Conservation (phyloP, 2,329 filamentous ascomycete species). For the Cordyceps fumosorosea region DNA sequence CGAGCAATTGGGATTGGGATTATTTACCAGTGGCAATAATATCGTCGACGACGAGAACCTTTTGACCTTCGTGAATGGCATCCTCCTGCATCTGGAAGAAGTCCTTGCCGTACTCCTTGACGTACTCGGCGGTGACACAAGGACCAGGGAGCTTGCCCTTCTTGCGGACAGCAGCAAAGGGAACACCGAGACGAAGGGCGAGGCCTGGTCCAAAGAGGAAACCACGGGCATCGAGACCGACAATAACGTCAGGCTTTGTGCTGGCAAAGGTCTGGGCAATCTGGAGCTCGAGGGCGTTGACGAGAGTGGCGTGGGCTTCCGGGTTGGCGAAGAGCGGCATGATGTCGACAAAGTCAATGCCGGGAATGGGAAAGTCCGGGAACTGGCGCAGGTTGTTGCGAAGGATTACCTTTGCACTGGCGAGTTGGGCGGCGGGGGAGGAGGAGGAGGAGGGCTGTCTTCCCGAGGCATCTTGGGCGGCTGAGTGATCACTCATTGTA, state of each 20-base stretch:
- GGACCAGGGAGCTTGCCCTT: constrained; percentile 90
- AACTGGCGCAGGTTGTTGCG: constrained; percentile 72
- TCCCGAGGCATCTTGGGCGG: constrained; percentile 53
- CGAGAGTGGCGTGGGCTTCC: constrained; percentile 64
- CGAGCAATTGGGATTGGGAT: background rate
- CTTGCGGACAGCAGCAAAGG: constrained; percentile 92
- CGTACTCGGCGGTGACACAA: constrained; percentile 75
- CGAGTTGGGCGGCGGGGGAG: constrained; percentile 57
- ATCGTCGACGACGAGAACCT: constrained; percentile 90
- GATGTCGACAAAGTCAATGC: constrained; percentile 97
- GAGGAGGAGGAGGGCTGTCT: constrained; percentile 56
- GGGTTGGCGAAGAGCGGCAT: constrained; percentile 87
- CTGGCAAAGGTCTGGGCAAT: constrained; percentile 56
- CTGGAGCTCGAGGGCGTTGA: constrained; percentile 81
- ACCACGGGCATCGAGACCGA: constrained; percentile 88
- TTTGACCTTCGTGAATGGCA: constrained; percentile 77
- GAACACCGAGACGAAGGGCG: constrained; percentile 72
- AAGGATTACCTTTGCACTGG: constrained; percentile 65
- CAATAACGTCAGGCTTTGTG: constrained; percentile 75
- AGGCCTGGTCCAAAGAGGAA: constrained; percentile 92
- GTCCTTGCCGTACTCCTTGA: constrained; percentile 95
- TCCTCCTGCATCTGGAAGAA: constrained; percentile 93
- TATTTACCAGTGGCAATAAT: constrained; percentile 92
- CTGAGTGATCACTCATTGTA: constrained; percentile 25
- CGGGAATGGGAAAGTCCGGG: constrained; percentile 83